Evolutionary conservation across 345 rosid species (phyloP).

Genomic region (Barbarea vulgaris): DNA sequence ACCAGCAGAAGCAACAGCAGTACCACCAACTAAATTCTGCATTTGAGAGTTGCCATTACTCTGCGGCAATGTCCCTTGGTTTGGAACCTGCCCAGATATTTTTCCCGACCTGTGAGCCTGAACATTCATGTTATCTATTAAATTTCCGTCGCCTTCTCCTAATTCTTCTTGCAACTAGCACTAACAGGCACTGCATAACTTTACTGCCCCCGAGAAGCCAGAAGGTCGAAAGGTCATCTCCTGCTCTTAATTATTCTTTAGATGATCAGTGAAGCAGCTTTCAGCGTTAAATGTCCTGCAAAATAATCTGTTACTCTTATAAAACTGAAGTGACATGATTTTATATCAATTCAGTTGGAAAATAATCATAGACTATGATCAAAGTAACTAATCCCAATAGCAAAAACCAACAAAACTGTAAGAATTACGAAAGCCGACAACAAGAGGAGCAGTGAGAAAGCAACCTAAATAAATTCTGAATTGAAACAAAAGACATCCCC

Average conservation of each 20-base stretch:
- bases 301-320: background rate
- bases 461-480: background rate
- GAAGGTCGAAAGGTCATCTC: conserved; percentile 43
- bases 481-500: background rate
- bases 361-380: conserved; percentile 14
- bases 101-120: conserved; percentile 66
- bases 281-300: conserved; percentile 13
- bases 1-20: conserved; percentile 27
- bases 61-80: conserved; percentile 59
- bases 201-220: conserved; percentile 1
- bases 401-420: conserved; percentile 16
- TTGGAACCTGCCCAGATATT: conserved; percentile 64
- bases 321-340: conserved; percentile 4
- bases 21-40: conserved; percentile 57
- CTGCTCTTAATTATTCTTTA: conserved; percentile 20
- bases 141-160: conserved; percentile 39
- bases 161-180: conserved; percentile 28
- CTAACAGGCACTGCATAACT: conserved; percentile 45
- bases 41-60: conserved; percentile 68
- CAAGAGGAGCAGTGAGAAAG: conserved; percentile 13
- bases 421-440: background rate
- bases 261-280: conserved; percentile 19
- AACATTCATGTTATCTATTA: conserved; percentile 57
- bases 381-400: background rate
- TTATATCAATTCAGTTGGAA: conserved; percentile 1